Conservation (phyloP, 2,329 filamentous ascomycete genomes). For the Nemania diffusa region DNA sequence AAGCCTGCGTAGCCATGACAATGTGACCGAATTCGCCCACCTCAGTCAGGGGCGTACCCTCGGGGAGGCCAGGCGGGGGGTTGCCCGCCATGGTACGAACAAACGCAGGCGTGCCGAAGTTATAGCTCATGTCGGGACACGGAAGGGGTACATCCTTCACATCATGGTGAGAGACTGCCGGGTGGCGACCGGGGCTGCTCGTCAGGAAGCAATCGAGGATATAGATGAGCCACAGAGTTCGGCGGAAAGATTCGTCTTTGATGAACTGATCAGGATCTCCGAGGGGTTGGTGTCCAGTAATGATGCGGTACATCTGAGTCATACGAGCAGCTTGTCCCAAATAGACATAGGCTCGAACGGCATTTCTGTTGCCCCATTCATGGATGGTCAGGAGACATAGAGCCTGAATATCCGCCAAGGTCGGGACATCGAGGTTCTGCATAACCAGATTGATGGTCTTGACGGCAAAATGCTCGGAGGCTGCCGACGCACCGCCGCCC, state of each 20-base stretch:
- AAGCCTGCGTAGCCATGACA: conserved; percentile 68
- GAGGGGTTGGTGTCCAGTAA: conserved; percentile 64
- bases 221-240: conserved; percentile 71
- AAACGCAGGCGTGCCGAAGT: conserved; percentile 68
- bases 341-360: conserved; percentile 71
- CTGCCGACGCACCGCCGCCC: conserved; percentile 56
- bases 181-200: conserved; percentile 68
- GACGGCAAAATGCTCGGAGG: conserved; percentile 68
- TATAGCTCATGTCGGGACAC: conserved; percentile 70
- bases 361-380: conserved; percentile 71
- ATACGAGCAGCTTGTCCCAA: conserved; percentile 71
- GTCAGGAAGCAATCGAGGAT: conserved; percentile 71
- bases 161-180: conserved; percentile 65
- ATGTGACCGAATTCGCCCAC: conserved; percentile 72
- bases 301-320: conserved; percentile 71
- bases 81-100: conserved; percentile 65
- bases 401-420: conserved; percentile 69
- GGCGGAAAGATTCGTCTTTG: conserved; percentile 69
- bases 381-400: conserved; percentile 70
- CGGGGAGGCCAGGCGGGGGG: conserved; percentile 53
- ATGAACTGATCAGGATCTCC: conserved; percentile 68
- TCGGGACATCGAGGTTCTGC: conserved; percentile 68
- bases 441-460: conserved; percentile 68
- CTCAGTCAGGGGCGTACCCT: conserved; percentile 57
- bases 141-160: conserved; percentile 66